A percentile compares a stretch with the other conserved stretches of the same genome.
Conservation (phyloP, 345 rosid species). For the Citropsis articulata region DNA sequence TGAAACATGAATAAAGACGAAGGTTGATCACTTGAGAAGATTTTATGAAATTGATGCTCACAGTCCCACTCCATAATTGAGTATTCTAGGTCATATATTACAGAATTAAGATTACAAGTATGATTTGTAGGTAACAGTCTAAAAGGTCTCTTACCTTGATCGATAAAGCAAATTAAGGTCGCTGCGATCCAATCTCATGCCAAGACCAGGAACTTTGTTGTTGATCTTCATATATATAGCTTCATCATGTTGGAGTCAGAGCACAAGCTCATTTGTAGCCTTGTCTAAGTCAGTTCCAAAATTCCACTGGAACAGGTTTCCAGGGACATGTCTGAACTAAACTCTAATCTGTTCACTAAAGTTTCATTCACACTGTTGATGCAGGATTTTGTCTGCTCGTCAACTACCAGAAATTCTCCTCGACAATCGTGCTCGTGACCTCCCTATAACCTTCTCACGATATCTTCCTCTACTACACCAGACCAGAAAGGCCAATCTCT, state of each 20-base stretch:
- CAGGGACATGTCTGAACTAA: constrained; percentile 88
- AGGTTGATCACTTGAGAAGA: neutral
- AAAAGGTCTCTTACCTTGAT: constrained; percentile 42
- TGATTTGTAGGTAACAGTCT: neutral
- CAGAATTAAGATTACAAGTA: neutral
- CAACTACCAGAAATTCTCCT: too few relatives aligned
- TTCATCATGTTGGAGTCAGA: constrained; percentile 90
- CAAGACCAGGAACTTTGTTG: constrained; percentile 93
- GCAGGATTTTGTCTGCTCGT: too few relatives aligned
- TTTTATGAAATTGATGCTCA: neutral
- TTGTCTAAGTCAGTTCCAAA: constrained; percentile 29
- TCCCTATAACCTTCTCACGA: too few relatives aligned
- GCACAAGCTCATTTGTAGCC: neutral
- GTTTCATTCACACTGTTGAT: constrained; percentile 12
- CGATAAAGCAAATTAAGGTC: constrained; percentile 76
- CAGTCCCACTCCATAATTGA: neutral
- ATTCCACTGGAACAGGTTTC: constrained; percentile 59
- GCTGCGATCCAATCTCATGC: constrained; percentile 89
- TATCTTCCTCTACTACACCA: too few relatives aligned
- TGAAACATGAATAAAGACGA: neutral
- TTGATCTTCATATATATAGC: constrained; percentile 92
- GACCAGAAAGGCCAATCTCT: too few relatives aligned
- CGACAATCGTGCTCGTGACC: too few relatives aligned
- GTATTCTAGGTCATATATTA: neutral
- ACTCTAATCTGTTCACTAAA: constrained; percentile 70